A percentile compares a stretch with the other conserved stretches of the same genome.
These are phyloP conservation scores for Aspergillus latus DNA, from an alignment of 2,329 filamentous ascomycete species.

Conservation along the genomic window DNA sequence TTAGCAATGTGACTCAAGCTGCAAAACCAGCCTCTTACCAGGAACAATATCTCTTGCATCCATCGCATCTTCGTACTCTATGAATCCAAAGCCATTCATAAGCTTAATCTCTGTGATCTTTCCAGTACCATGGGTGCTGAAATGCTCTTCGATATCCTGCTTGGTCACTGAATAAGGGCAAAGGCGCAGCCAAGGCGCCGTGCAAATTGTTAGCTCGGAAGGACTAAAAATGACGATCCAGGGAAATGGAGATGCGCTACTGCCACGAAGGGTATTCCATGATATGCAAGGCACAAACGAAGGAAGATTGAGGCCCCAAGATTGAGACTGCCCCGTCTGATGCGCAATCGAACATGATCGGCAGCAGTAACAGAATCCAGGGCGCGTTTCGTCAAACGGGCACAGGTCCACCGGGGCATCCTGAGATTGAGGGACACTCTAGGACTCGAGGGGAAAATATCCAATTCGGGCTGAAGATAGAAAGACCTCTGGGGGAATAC, in stretches of 20 bases:
- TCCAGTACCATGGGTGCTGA: slow-evolving; percentile 91
- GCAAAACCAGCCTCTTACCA: slow-evolving; percentile 60
- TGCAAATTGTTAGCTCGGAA: slow-evolving; percentile 33
- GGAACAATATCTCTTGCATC: slow-evolving; percentile 98
- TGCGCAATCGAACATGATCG: slow-evolving; percentile 5
- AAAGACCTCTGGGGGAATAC: slow-evolving; percentile 26
- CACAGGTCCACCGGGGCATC: slow-evolving; percentile 19
- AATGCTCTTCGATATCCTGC: slow-evolving; percentile 93
- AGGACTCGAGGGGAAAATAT: slow-evolving; percentile 15
- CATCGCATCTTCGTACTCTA: slow-evolving; percentile 98
- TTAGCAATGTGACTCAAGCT: slow-evolving; percentile 24
- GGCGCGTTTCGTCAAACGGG: slow-evolving; percentile 15
- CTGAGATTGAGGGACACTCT: slow-evolving; percentile 13
- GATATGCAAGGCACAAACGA: slow-evolving; percentile 9
- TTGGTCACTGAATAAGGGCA: slow-evolving; percentile 73
- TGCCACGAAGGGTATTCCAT: slow-evolving; percentile 18
- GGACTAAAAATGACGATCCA: slow-evolving; percentile 22
- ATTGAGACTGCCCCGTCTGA: not conserved
- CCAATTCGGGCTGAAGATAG: slow-evolving; percentile 22
- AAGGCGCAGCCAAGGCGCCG: slow-evolving; percentile 30
- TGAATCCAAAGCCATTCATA: slow-evolving; percentile 99
- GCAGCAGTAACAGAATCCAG: slow-evolving; percentile 7
- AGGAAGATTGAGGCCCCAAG: slow-evolving; percentile 6
- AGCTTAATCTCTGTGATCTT: slow-evolving; percentile 99
- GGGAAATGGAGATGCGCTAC: slow-evolving; percentile 21